Evolutionary conservation across 169 alveolate genomes (phyloP), one percentile per base, ranked within the genome.

Genomic region (Cryptosporidium sp.): DNA sequence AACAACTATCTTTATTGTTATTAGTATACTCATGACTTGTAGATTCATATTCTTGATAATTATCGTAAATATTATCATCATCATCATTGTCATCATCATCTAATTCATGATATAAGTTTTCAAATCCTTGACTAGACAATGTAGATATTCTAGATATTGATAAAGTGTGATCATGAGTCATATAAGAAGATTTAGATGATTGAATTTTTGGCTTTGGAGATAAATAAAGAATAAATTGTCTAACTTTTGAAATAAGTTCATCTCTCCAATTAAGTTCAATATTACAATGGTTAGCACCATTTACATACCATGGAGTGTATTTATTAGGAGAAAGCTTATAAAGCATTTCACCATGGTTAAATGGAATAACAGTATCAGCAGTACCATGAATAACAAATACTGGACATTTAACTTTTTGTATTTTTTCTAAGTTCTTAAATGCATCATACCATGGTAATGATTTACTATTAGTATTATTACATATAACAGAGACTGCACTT

Each of bases 371-470:
- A 18, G 87, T 73, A 71, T 94, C 96, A 3, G 89, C 91, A 12
- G 84, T 75, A n/a, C 95, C 96, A 68, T 94, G 96, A n/a, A 94
- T 84, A 2, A 92, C 87, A 69, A 93, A 94, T 9, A 93, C 91
- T n/a, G 96, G 96, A 23, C 94, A 92, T 18, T 85, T 92, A 1
- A 94, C 92, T 21, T 84, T 67, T 45, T 69, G 60, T 31, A 94
- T 92, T 42, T 91, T 93, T 10, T 92, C 95, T 8, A 92, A 39
- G 61, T 94, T 94, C 44, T 93, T 91, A 68, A 92, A 94, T 18
- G 93, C 70, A 85, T 94, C 95, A 68, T 86, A 93, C 92, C 91
- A 86, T 48, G 93, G 92, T 1, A 94, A 58, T 14, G 86, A 35
- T 10, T 93, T 60, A 26, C 75, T 84, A 52, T 14, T 23, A 8